Base-by-base conservation (phyloP, 108 stramenopile genomes). In the Discostella pseudostelligera region DNA sequence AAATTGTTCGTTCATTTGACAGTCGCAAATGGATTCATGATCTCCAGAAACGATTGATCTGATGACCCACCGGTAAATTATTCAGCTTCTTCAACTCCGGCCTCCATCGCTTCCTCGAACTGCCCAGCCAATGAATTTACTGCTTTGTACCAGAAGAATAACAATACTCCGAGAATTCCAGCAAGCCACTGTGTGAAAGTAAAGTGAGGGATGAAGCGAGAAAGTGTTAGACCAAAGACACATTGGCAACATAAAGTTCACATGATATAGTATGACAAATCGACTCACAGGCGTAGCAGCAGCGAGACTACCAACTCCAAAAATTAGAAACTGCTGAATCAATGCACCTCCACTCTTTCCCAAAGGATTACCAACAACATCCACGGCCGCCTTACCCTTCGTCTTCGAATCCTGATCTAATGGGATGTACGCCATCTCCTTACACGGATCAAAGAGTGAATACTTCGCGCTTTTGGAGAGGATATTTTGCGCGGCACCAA, bases 391-490 rank as follows among this genome's bases (percentile, higher is more conserved):
- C 76, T 99, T 99, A 51, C 99, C 99, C 74, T 98, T 97, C 10
- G 96, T 97, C 85, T 98, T 98, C 25, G 90, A 88, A 46, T 98
- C 97, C 51, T 93, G 82, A 69, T 98, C 99, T 17, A 99, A 80
- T 14, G 97, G 97, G 65, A 99, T 99, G 81, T 98, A 99, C 14
- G 97, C 97, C 97, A 98, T 99, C 83, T 99, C 97, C 72, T 98
- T 98, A 83, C 96, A 97, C 1, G 99, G 97, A 69, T 99, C 95
- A 54, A 96, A 99, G 49, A 99, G 79, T 8, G 93, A 84, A 68
- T 98, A 99, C 74, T 99, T 99, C 37, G 93, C 69, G 64, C 84
- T 83, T 82, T 99, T 99, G 58, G 85, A 84, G 57, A 96, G 65
- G 69, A 98, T 96, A 66, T 97, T 99, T 78, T 97, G 97, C 10